Base-by-base conservation (phyloP, 192 early-diverging fungal genomes). In the Podila epicladia region DNA sequence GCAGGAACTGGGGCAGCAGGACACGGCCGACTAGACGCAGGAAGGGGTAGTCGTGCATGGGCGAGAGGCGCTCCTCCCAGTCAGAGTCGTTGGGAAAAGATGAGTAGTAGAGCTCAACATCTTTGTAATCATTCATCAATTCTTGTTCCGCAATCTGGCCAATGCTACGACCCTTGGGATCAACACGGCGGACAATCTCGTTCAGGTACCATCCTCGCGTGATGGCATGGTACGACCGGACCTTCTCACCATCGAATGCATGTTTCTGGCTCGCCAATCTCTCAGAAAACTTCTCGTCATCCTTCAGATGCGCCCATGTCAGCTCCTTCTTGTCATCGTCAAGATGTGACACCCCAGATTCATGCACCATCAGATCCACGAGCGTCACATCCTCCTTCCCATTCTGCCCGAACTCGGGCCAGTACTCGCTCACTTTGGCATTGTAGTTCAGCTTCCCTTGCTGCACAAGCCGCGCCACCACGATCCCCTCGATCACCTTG, bases 341-440 rank as follows among this genome's bases (percentile, higher is more conserved):
- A 26, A 94, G 67, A 29, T 29, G 86, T 2, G 88, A 71, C 24
- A 94, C 91, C 6, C 93, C 92, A 3, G 84, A 88, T 24, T 84
- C 74, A 66, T 94, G 92, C 45, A 75, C 82, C 74, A 94, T 84
- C 69, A 94, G 67, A 61, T 89, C 85, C 2, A 45, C 65, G 32
- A 94, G 22, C 0, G 90, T 91, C 0, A 94, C 93, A 60, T 94
- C 72, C 33, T 91, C 84, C 80, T 94, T 94, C 72, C 88, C 89
- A 32, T 91, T 90, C 67, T 87, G 85, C 2, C 82, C 92, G 73
- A 94, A 94, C 73, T 94, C 92, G 1, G 93, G 92, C 93, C 93
- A 94, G 65, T 91, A 88, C 15, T 84, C 82, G 2, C 86, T 57
- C 49, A 94, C 83, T 24, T 62, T 70, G 38, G 84, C 77, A 49